Evolutionary conservation across 2,329 filamentous ascomycete genomes (phyloP).

Genomic region (Pyricularia sp.): DNA sequence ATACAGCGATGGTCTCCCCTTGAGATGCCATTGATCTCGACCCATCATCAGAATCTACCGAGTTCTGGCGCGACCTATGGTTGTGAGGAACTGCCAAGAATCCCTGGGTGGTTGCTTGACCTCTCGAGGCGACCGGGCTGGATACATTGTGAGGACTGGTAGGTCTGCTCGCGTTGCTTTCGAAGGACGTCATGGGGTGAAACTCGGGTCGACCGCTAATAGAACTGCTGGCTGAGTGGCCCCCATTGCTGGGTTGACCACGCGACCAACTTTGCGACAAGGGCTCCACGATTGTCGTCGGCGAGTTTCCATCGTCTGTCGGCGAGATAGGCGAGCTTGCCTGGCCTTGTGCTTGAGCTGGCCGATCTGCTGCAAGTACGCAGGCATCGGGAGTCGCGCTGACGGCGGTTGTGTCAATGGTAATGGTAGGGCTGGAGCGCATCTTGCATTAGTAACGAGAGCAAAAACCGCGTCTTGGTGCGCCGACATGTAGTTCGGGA

Average conservation of each 20-base stretch:
- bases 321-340: constrained; percentile 23
- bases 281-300: constrained; percentile 25
- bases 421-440: constrained; percentile 38
- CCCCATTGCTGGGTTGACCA: constrained; percentile 11
- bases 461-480: neutral
- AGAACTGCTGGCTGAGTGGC: constrained; percentile 4
- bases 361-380: constrained; percentile 22
- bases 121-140: constrained; percentile 38
- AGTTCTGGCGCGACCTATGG: constrained; percentile 55
- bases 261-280: constrained; percentile 15
- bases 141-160: constrained; percentile 67
- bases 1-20: constrained; percentile 51
- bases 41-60: constrained; percentile 57
- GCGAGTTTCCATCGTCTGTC: constrained; percentile 27
- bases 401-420: constrained; percentile 40
- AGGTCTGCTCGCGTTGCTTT: constrained; percentile 56
- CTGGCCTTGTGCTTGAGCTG: constrained; percentile 11
- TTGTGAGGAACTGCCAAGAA: constrained; percentile 59
- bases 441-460: constrained; percentile 9
- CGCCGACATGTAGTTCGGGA: neutral
- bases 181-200: constrained; percentile 50
- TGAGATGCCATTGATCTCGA: constrained; percentile 49
- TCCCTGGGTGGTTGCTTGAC: constrained; percentile 35
- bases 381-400: constrained; percentile 15
- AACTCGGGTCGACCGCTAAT: constrained; percentile 29